These are phyloP conservation scores for Phytophthora hibernalis DNA, from an alignment of 352 stramenopile genomes.

Conservation along the genomic window DNA sequence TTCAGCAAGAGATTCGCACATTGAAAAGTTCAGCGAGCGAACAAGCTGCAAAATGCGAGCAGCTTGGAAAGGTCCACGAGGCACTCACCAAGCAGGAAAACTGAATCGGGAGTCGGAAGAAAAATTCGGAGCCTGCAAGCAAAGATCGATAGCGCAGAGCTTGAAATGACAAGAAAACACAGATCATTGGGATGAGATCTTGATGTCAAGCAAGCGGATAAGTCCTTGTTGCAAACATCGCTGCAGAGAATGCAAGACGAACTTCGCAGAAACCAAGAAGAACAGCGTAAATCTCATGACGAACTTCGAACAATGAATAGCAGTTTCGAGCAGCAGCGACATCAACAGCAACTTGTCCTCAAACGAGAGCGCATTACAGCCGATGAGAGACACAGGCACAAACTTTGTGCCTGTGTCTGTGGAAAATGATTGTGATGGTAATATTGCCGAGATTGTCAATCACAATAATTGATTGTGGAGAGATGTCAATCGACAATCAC, in stretches of 20 bases:
- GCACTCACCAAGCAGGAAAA: constrained; percentile 21
- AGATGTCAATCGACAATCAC: too few species aligned
- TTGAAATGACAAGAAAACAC: constrained; percentile 17
- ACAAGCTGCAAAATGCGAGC: constrained; percentile 15
- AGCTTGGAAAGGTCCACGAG: constrained; percentile 25
- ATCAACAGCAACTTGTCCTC: constrained; percentile 29
- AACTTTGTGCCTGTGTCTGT: too few species aligned
- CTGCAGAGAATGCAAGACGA: constrained; percentile 25
- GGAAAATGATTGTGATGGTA: too few species aligned
- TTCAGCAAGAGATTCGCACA: constrained; percentile 30
- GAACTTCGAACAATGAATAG: constrained; percentile 30
- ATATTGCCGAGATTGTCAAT: too few species aligned
- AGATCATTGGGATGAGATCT: constrained; percentile 14
- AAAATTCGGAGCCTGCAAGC: constrained; percentile 26
- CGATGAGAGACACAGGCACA: constrained; percentile 28
- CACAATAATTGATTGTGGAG: too few species aligned
- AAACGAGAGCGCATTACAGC: constrained; percentile 34
- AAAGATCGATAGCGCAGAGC: constrained; percentile 10
- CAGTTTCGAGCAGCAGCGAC: constrained; percentile 33
- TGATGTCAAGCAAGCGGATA: constrained; percentile 25
- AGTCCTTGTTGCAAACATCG: constrained; percentile 5
- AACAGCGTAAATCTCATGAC: constrained; percentile 29
- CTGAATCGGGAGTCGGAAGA: constrained; percentile 24
- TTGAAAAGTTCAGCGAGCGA: constrained; percentile 17
- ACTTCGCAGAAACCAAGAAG: constrained; percentile 16